Conservation (phyloP, 345 rosid species). For the Jatropha curcas region DNA sequence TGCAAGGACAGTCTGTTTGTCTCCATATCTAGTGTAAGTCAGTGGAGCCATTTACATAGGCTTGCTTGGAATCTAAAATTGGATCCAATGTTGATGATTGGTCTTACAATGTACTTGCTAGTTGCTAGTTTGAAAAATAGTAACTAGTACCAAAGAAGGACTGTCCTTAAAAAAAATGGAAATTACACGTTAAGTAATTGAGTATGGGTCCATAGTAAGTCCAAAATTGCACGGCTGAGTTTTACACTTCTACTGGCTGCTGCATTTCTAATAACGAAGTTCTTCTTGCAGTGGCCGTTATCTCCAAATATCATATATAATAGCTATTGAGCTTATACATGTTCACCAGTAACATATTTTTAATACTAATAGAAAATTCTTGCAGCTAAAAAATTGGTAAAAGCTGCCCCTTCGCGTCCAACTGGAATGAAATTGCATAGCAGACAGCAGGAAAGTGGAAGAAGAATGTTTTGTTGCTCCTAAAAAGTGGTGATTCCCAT, state of each 20-base stretch:
- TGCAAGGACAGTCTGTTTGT: neutral
- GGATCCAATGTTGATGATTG: slow-evolving; percentile 4
- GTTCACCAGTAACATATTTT: neutral
- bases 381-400: slow-evolving; percentile 68
- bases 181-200: neutral
- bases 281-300: neutral
- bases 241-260: neutral
- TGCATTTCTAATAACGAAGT: neutral
- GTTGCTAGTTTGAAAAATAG: neutral
- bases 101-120: neutral
- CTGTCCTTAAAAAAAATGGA: neutral
- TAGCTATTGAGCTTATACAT: neutral
- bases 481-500: slow-evolving; percentile 18
- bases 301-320: neutral
- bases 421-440: slow-evolving; percentile 66
- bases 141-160: neutral
- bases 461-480: slow-evolving; percentile 64
- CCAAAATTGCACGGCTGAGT: slow-evolving; percentile 1
- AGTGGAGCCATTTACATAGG: neutral
- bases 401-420: slow-evolving; percentile 57
- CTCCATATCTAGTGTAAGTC: neutral
- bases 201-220: neutral
- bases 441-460: slow-evolving; percentile 41
- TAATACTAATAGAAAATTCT: slow-evolving; percentile 8
- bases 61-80: neutral